These are phyloP conservation scores for Lasiosphaeria hispida DNA, from an alignment of 495 filamentous ascomycete species.

Conservation along the genomic window DNA sequence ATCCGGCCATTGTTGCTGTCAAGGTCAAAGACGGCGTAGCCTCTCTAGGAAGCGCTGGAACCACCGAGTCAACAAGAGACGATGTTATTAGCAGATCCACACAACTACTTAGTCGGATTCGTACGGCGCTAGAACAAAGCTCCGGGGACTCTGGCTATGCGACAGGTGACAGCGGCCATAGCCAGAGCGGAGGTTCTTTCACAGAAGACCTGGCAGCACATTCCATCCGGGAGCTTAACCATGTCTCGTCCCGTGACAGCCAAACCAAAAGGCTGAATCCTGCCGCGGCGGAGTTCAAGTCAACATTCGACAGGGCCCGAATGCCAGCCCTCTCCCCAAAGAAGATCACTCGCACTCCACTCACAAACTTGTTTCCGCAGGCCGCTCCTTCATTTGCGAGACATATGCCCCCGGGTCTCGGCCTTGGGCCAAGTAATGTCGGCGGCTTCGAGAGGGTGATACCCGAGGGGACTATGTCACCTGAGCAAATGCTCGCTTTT, in stretches of 20 bases:
- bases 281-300: constrained; percentile 31
- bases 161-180: not conserved
- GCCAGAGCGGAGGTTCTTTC: not conserved
- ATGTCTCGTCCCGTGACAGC: not conserved
- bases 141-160: constrained; percentile 26
- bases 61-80: too few relatives aligned
- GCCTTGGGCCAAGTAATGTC: too few relatives aligned
- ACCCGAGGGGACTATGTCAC: too few relatives aligned
- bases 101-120: not conserved
- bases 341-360: constrained; percentile 21
- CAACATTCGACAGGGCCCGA: not conserved
- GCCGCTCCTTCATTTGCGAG: not conserved
- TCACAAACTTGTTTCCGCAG: constrained; percentile 25
- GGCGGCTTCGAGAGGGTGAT: too few relatives aligned
- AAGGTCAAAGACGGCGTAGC: constrained; percentile 17
- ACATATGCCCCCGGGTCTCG: not conserved
- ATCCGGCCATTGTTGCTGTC: constrained; percentile 23
- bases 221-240: not conserved
- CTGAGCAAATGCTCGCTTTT: too few relatives aligned
- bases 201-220: not conserved
- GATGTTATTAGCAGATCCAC: too few relatives aligned
- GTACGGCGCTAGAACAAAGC: not conserved
- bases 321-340: constrained; percentile 18
- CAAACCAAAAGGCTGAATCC: constrained; percentile 27
- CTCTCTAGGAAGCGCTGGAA: too few relatives aligned